Conservation (phyloP, 2,329 filamentous ascomycete genomes). For the Microsporum canis region DNA sequence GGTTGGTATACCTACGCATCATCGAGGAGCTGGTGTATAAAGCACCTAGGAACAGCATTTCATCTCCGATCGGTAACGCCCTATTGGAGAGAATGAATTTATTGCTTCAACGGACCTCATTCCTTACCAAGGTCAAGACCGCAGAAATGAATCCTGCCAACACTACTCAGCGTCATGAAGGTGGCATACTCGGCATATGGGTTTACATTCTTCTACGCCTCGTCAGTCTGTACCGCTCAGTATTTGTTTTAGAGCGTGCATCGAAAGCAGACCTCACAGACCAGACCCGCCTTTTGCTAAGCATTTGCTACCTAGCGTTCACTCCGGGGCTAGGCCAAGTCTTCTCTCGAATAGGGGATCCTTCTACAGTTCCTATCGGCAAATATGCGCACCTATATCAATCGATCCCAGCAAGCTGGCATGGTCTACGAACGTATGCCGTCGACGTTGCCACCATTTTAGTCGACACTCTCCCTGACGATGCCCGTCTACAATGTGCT, state of each 20-base stretch:
- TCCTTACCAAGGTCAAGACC: conserved; percentile 19
- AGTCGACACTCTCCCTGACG: conserved; percentile 35
- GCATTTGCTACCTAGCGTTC: conserved; percentile 32
- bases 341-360: conserved; percentile 21
- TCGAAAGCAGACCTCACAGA: conserved; percentile 21
- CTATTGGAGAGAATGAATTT: conserved; percentile 33
- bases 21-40: conserved; percentile 30
- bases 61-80: conserved; percentile 21
- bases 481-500: conserved; percentile 32
- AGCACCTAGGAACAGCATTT: conserved; percentile 25
- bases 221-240: conserved; percentile 30
- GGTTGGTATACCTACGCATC: conserved; percentile 29
- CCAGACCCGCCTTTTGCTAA: conserved; percentile 28
- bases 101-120: conserved; percentile 29
- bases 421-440: conserved; percentile 30
- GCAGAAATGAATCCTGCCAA: conserved; percentile 14
- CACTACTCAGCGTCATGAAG: conserved; percentile 11
- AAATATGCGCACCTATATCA: conserved; percentile 13
- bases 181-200: conserved; percentile 28
- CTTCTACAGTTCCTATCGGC: conserved; percentile 19
- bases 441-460: conserved; percentile 37
- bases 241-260: conserved; percentile 21
- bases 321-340: conserved; percentile 26
- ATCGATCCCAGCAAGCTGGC: conserved; percentile 22
- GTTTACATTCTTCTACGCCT: conserved; percentile 33